Conservation (phyloP, 2,329 filamentous ascomycete species). For the Trichophyton simii region DNA sequence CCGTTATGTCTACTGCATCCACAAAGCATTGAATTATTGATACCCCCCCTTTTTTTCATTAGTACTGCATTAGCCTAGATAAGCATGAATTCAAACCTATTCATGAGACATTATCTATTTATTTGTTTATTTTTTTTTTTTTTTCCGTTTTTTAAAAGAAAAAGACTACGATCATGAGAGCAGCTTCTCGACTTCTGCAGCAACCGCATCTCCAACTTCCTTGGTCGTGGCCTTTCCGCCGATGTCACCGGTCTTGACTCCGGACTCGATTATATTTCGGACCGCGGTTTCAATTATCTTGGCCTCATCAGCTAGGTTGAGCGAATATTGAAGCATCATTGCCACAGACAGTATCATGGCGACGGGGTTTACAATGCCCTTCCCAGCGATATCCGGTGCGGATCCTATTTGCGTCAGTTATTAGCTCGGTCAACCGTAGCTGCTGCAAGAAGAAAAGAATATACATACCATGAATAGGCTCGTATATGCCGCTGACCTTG, state of each 20-base stretch:
- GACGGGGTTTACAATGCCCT: conserved; percentile 84
- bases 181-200: conserved; percentile 57
- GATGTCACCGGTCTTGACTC: conserved; percentile 71
- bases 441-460: background rate
- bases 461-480: conserved; percentile 78
- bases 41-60: background rate
- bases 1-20: too few species aligned
- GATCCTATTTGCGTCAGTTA: conserved; percentile 40
- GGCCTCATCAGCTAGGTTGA: conserved; percentile 65
- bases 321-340: conserved; percentile 93
- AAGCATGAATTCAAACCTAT: background rate
- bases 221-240: conserved; percentile 61
- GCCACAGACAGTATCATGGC: conserved; percentile 83
- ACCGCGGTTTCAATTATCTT: conserved; percentile 71
- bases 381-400: conserved; percentile 83
- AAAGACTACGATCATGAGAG: conserved; percentile 27
- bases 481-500: conserved; percentile 92
- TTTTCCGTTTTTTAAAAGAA: background rate
- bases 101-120: background rate
- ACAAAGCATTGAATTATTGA: background rate
- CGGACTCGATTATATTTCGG: conserved; percentile 62
- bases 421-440: too few species aligned
- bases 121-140: background rate
- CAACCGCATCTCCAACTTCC: conserved; percentile 74
- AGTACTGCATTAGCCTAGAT: background rate